Base-by-base conservation (phyloP, 1,139 yeast species). In the Nematodospora anomalae region DNA sequence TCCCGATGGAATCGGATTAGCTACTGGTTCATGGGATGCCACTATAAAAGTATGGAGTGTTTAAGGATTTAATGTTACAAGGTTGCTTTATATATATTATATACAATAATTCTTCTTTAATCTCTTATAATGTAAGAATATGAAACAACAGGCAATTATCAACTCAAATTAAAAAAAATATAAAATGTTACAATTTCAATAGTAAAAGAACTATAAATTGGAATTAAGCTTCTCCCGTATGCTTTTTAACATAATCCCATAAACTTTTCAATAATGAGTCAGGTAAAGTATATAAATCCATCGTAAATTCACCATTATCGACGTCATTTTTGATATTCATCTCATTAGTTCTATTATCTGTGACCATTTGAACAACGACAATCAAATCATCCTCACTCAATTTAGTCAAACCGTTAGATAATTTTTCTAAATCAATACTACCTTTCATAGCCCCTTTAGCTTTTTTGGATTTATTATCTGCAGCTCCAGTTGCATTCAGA, bases 271-370 rank as follows among this genome's bases (percentile, higher is more conserved):
- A 76, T 58, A 92, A 72, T 28, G 88, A 81, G 58, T 90, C 97
- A 14, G 98, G 98, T 51, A 92, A 73, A 29, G 97, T 90, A 61
- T 81, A 90, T 52, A 92, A 74, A 64, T 92, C 98, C 86, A 92
- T 88, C 42, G 95, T 90, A 61, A 92, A 92, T 67, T 92, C 98
- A 34, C 98, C 98, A 53, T 88, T 94, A 46, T 90, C 97, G 35
- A 87, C 90, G 57, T 92, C 96, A 62, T 92, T 92, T 59, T 90
- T 89, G 54, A 92, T 86, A 62, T 86, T 89, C 96, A 92, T 92
- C 41, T 92, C 97, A 33, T 87, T 82, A 12, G 97, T 89, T 61
- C 88, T 81, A 64, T 92, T 92, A 61, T 92, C 97, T 37, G 96
- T 89, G 26, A 92, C 95, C 97, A 92, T 90, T 63, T 92, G 97